Conservation (phyloP, 768 basidiomycete species). For the Hypholoma fasciculare region DNA sequence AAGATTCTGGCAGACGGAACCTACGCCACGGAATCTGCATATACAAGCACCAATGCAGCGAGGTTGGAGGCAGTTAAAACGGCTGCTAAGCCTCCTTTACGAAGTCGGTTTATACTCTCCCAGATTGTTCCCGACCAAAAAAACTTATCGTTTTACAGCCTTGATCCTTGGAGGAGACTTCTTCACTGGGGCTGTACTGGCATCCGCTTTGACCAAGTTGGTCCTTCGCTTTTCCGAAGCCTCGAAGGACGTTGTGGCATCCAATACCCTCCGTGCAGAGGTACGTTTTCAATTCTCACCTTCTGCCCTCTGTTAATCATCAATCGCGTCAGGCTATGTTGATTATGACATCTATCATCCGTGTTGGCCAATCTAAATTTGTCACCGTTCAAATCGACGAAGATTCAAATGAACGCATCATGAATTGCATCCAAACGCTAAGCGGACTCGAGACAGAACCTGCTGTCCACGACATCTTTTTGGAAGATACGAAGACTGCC, state of each 20-base stretch:
- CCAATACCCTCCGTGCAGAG: slow-evolving; percentile 85
- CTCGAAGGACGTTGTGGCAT: slow-evolving; percentile 41
- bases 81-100: slow-evolving; percentile 86
- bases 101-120: slow-evolving; percentile 48
- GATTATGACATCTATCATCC: slow-evolving; percentile 96
- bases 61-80: slow-evolving; percentile 81
- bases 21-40: slow-evolving; percentile 96
- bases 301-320: background rate
- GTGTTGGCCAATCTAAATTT: slow-evolving; percentile 96
- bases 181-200: slow-evolving; percentile 92
- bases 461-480: slow-evolving; percentile 68
- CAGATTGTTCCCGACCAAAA: background rate
- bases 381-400: slow-evolving; percentile 96
- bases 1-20: slow-evolving; percentile 94
- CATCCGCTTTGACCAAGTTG: slow-evolving; percentile 87
- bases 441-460: slow-evolving; percentile 68
- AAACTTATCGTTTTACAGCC: slow-evolving; percentile 38
- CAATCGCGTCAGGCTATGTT: slow-evolving; percentile 73
- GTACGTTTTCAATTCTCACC: slow-evolving; percentile 33
- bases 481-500: slow-evolving; percentile 87
- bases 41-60: slow-evolving; percentile 60
- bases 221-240: slow-evolving; percentile 75
- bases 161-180: slow-evolving; percentile 94
- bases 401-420: slow-evolving; percentile 93
- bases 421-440: slow-evolving; percentile 93